Base-by-base conservation (phyloP, 495 filamentous ascomycete genomes). In the Melanomma pulvis-pyrius region DNA sequence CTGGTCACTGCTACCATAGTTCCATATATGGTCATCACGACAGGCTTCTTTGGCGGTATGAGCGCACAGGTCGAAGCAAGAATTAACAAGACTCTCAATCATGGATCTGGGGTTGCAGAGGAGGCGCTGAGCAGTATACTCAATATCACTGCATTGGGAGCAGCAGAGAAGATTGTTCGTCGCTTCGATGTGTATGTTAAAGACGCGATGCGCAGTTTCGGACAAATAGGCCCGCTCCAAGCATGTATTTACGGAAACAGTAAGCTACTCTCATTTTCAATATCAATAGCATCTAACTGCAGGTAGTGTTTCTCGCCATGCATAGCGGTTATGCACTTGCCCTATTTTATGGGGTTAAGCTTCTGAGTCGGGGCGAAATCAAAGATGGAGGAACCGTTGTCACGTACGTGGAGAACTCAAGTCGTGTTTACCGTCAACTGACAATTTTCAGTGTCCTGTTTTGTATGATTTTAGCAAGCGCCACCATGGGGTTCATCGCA, bases 401-500 rank as follows among this genome's bases (percentile, higher is more conserved):
- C 3, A 56, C 49, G 50, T 63, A 53, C 13, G 65, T 30, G 15
- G 9, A 56, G 21, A 24, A 34, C 12, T 46, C 19, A 41, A 13
- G 9, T 9, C n/a, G 9, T 7, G 3, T 26, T 55, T 28, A 1
- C 2, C 34, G 26, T 58, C 28, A 44, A 32, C 57, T 60, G n/a
- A 51, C 28, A 2, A 22, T 9, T 29, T 21, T 9, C 36, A 71
- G 67, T 47, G 68, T 71, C 4, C 50, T 74, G 22, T 73, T 74
- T 58, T 60, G 62, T 36, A 62, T 71, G 46, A 44, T 74, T 36
- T 32, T 74, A 26, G 72, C 67, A 11, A 61, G 57, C 29, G 65
- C 56, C 8, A 26, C 72, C 8, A 25, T 74, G 30, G 63, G 66
- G 8, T 36, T 60, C 15, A 47, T 74, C n/a, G 65, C 66, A 17